phyloP scores from a whole-genome alignment of 371 early-diverging fungal genomes.

The Apophysomyces ossiformis region DNA sequence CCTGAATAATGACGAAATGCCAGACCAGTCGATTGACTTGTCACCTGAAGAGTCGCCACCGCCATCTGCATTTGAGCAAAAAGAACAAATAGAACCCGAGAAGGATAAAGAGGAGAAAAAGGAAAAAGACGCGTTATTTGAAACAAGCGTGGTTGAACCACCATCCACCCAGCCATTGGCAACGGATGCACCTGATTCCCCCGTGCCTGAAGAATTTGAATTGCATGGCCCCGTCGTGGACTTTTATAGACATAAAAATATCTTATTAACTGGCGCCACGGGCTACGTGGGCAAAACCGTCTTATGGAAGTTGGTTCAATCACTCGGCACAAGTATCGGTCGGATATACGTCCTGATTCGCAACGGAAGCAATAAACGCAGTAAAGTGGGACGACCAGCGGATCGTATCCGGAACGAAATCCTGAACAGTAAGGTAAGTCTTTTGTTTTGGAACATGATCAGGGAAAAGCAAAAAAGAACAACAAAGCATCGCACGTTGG shows the following conservation, averaged over 20 bases:
- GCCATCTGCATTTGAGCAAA: not conserved
- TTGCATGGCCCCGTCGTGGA: conserved; percentile 32
- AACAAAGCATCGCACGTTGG: not conserved
- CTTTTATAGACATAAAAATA: conserved; percentile 40
- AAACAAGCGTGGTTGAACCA: not conserved
- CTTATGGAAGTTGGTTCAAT: conserved; percentile 55
- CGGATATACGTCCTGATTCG: conserved; percentile 48
- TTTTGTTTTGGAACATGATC: not conserved
- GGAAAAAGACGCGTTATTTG: not conserved
- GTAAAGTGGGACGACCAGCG: conserved; percentile 50
- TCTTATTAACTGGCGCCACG: conserved; percentile 65
- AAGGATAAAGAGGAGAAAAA: not conserved
- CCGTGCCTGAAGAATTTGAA: conserved; percentile 12
- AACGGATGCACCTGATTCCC: conserved; percentile 14
- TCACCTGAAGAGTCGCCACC: conserved; percentile 1
- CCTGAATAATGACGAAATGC: not conserved
- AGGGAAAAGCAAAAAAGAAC: not conserved
- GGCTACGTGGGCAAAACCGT: conserved; percentile 69
- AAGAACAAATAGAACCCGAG: not conserved
- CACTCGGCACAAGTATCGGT: conserved; percentile 38
- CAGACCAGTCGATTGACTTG: not conserved
- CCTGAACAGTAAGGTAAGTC: conserved; percentile 43
- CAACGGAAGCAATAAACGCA: conserved; percentile 52
- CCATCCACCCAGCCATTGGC: conserved; percentile 7
- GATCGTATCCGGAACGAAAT: conserved; percentile 52